Conservation (phyloP, 2,329 filamentous ascomycete species). For the Orbilia ellipsospora region DNA sequence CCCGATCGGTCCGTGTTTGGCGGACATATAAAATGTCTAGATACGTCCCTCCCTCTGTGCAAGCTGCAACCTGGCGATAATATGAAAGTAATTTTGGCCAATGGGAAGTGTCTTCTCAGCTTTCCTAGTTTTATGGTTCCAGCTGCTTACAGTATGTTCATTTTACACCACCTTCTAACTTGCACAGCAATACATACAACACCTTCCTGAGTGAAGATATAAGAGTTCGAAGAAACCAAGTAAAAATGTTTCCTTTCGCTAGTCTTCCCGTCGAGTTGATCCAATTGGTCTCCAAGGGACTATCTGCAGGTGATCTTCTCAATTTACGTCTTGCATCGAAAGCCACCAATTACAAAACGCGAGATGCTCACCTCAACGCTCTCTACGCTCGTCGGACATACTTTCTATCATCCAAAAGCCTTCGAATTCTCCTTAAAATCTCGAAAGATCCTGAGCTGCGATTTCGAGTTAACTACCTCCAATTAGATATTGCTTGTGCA, state of each 20-base stretch:
- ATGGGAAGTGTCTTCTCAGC: no score
- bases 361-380: slow-evolving; percentile 4
- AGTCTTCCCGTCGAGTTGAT: slow-evolving; percentile 12
- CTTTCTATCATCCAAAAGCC: slow-evolving; percentile 9
- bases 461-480: slow-evolving; percentile 21
- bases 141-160: no score
- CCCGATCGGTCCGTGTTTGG: no score
- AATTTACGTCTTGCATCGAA: slow-evolving; percentile 11
- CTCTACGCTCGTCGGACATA: neutral
- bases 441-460: neutral
- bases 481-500: slow-evolving; percentile 16
- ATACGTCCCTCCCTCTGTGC: no score
- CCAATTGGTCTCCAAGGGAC: neutral
- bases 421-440: slow-evolving; percentile 16
- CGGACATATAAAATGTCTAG: no score
- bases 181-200: no score
- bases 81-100: no score
- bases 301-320: slow-evolving; percentile 9
- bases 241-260: slow-evolving; percentile 1
- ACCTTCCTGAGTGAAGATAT: no score
- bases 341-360: slow-evolving; percentile 2
- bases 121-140: no score
- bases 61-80: no score
- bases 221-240: no score
- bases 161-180: no score